A percentile compares a stretch with the other conserved stretches of the same genome.
Conservation (phyloP, 805 yeast genomes). For the Zygotorulaspora sp. region DNA sequence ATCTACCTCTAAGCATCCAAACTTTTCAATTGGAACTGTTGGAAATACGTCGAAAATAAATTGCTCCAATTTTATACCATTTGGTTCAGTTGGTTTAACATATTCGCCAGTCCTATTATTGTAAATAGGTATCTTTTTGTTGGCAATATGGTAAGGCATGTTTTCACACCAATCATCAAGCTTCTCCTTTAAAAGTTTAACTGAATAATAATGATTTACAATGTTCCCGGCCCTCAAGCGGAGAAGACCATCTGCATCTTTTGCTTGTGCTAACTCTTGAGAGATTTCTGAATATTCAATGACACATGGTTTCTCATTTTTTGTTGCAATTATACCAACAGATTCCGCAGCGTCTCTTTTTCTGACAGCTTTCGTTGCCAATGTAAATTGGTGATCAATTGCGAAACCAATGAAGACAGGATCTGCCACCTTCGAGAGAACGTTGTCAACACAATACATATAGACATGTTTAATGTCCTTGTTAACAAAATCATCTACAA, state of each 20-base stretch:
- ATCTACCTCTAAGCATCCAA: slow-evolving; percentile 90
- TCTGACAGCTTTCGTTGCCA: slow-evolving; percentile 93
- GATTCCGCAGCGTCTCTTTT: slow-evolving; percentile 82
- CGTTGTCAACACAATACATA: slow-evolving; percentile 96
- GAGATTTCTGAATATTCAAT: slow-evolving; percentile 93
- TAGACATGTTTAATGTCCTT: slow-evolving; percentile 84
- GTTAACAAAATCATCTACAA: slow-evolving; percentile 60
- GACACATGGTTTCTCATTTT: slow-evolving; percentile 69
- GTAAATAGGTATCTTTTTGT: slow-evolving; percentile 72
- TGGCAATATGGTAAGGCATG: slow-evolving; percentile 93
- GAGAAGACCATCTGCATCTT: slow-evolving; percentile 58
- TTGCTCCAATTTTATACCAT: slow-evolving; percentile 93
- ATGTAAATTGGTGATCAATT: slow-evolving; percentile 54
- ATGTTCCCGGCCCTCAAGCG: slow-evolving; percentile 91
- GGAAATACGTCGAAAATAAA: slow-evolving; percentile 96
- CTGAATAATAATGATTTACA: slow-evolving; percentile 92
- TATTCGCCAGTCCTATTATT: slow-evolving; percentile 44
- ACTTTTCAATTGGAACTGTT: slow-evolving; percentile 58
- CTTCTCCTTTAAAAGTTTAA: slow-evolving; percentile 56
- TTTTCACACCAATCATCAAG: slow-evolving; percentile 65
- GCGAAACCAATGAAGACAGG: slow-evolving; percentile 84
- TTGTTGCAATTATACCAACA: slow-evolving; percentile 86
- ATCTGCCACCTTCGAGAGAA: slow-evolving; percentile 87
- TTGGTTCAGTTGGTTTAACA: slow-evolving; percentile 65
- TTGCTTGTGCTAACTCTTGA: slow-evolving; percentile 61